These are phyloP conservation scores for Rubus parviflorus DNA, from an alignment of 306 rosid genomes.

Conservation along the genomic window DNA sequence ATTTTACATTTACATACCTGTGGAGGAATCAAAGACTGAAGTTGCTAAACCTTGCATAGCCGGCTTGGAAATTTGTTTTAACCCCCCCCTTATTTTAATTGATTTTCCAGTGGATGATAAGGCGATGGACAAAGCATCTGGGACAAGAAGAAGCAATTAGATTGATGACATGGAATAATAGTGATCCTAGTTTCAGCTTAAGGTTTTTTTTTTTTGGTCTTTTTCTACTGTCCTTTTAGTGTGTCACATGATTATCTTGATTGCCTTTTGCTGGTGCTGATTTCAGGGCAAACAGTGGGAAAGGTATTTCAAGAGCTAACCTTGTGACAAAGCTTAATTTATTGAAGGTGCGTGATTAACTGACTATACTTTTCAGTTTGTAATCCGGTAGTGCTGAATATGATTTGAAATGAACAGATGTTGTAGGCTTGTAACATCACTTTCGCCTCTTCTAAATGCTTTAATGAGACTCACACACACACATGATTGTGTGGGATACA, in stretches of 20 bases:
- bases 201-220: slow-evolving; percentile 47
- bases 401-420: slow-evolving; percentile 3
- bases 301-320: slow-evolving; percentile 68
- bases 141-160: slow-evolving; percentile 82
- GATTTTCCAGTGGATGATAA: slow-evolving; percentile 75
- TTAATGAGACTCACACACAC: neutral
- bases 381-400: neutral
- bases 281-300: slow-evolving; percentile 66
- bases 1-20: neutral
- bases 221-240: neutral
- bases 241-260: slow-evolving; percentile 6
- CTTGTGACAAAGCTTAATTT: slow-evolving; percentile 60
- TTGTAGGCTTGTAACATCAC: neutral
- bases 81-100: neutral
- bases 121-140: slow-evolving; percentile 77
- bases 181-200: slow-evolving; percentile 79
- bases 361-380: slow-evolving; percentile 13
- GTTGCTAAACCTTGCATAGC: neutral
- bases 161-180: slow-evolving; percentile 84
- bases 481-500: neutral
- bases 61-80: neutral
- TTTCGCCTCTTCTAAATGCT: neutral
- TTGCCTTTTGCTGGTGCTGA: slow-evolving; percentile 27
- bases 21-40: neutral
- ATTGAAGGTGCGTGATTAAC: slow-evolving; percentile 60